phyloP scores from a whole-genome alignment of 2,329 filamentous ascomycete species.

The Xylariomycetidae sp. region DNA sequence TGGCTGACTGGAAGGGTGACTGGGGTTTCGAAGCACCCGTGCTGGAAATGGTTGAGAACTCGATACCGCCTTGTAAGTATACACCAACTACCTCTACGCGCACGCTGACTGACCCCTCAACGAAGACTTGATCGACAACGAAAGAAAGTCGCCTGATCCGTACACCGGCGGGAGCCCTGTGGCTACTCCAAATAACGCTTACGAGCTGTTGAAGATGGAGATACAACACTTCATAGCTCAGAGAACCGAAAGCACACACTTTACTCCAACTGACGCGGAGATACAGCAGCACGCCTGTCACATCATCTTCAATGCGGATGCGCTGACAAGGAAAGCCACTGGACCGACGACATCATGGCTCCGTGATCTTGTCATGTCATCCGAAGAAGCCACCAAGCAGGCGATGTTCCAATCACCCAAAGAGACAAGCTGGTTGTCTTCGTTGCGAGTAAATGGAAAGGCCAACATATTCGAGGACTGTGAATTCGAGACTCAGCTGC shows the following conservation, averaged over 20 bases:
- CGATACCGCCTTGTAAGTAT: constrained; percentile 58
- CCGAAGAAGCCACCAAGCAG: constrained; percentile 33
- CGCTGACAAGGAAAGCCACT: constrained; percentile 34
- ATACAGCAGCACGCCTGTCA: constrained; percentile 53
- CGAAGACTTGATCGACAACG: constrained; percentile 58
- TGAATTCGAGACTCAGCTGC: constrained; percentile 48
- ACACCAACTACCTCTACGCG: constrained; percentile 26
- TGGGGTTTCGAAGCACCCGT: constrained; percentile 61
- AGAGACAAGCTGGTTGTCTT: constrained; percentile 40
- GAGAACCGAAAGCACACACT: constrained; percentile 34
- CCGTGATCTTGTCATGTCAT: constrained; percentile 50
- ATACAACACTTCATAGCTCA: constrained; percentile 46
- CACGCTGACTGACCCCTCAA: constrained; percentile 30
- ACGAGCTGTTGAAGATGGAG: constrained; percentile 55
- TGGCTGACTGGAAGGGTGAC: constrained; percentile 65
- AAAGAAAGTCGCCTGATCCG: constrained; percentile 51
- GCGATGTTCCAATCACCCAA: constrained; percentile 43
- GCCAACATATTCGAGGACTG: constrained; percentile 51
- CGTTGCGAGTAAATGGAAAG: constrained; percentile 52
- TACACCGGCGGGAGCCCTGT: too few species aligned
- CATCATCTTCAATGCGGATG: constrained; percentile 50
- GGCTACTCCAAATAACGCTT: constrained; percentile 51
- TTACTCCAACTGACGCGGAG: constrained; percentile 42
- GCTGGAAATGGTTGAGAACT: constrained; percentile 59
- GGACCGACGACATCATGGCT: constrained; percentile 45